Evolutionary conservation across 768 basidiomycete species (phyloP), one percentile per base, ranked within the genome.

Genomic region (Pleurotus tuber-regium): DNA sequence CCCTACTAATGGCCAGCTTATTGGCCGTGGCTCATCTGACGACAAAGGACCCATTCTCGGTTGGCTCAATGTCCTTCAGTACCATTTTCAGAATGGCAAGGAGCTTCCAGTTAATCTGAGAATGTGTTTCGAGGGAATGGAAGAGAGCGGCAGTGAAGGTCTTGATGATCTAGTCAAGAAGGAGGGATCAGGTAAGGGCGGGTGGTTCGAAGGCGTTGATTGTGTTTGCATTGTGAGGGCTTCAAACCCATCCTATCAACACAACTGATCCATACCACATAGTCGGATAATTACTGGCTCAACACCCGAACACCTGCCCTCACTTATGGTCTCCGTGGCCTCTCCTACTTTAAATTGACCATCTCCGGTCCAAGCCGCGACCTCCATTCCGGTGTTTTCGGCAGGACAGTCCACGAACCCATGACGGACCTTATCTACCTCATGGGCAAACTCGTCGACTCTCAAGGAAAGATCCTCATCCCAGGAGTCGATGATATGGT

Each of bases 121-220:
- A 57, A 85, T 90, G 74, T 92, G 89, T 75, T 94, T 98, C 60
- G 96, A 98, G 66, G 95, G 90, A 3, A 98, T 97, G 95, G 96
- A 98, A 66, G 96, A 98, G 73, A 87, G 79, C 55, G 95, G 94
- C 4, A 90, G 87, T 35, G 89, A 91, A 59, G 93, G 94, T 1
- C 77, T 98, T 10, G 94, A 97, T 60, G 89, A 90, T 28, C 80
- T 96, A 38, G 91, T 98, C 55, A 68, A 76, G 54, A 73, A 74
- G 42, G 94, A 97, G 73, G 72, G 79, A 35, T 76, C 79, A 40
- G 86, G 86, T 52, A 54, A 50, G 33, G 58, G 58, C 30, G 79
- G 82, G 19, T 97, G 85, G 79, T 95, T 97, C 68, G 78, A 86
- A 31, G 90, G 87, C 4, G 87, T 93, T 19, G 92, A 97, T 60